Conservation (phyloP, 2,329 filamentous ascomycete genomes). For the Ambrosiella cleistominuta region DNA sequence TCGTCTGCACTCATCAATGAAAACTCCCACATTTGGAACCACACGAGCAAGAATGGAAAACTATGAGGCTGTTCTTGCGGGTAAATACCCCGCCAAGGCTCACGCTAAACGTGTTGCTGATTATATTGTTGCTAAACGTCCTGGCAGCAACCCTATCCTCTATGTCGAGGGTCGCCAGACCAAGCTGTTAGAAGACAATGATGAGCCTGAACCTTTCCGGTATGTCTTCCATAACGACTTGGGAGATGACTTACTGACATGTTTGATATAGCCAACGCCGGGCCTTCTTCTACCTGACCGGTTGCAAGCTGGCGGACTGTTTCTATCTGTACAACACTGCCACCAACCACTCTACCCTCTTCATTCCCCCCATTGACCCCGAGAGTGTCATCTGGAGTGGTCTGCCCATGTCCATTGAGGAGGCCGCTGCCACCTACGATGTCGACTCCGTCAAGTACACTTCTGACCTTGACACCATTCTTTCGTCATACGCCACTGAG, state of each 20-base stretch:
- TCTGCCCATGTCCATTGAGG: slow-evolving; percentile 56
- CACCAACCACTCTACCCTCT: slow-evolving; percentile 59
- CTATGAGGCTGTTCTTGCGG: slow-evolving; percentile 33
- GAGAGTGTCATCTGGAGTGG: slow-evolving; percentile 88
- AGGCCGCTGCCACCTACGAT: slow-evolving; percentile 63
- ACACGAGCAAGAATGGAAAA: slow-evolving; percentile 11
- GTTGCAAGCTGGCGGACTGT: slow-evolving; percentile 63
- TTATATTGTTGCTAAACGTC: slow-evolving; percentile 50
- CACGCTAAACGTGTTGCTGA: slow-evolving; percentile 74
- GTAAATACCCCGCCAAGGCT: slow-evolving; percentile 65
- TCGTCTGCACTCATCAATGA: background rate
- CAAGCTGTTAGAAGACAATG: slow-evolving; percentile 74
- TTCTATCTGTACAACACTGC: slow-evolving; percentile 66
- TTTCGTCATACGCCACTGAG: slow-evolving; percentile 30
- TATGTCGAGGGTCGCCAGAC: slow-evolving; percentile 79
- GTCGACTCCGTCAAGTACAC: slow-evolving; percentile 61
- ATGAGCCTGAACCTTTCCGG: slow-evolving; percentile 66
- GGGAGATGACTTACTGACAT: background rate
- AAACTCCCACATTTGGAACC: slow-evolving; percentile 1
- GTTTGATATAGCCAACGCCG: slow-evolving; percentile 53
- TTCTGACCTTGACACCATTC: slow-evolving; percentile 56
- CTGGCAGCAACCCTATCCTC: slow-evolving; percentile 49
- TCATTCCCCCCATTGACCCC: slow-evolving; percentile 77
- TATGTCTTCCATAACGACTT: slow-evolving; percentile 21
- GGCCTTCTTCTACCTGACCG: slow-evolving; percentile 88